A percentile compares a stretch with the other conserved stretches of the same genome.
Evolutionary conservation across 2,329 filamentous ascomycete species (phyloP).

Genomic region (Myrmaecium sp.): DNA sequence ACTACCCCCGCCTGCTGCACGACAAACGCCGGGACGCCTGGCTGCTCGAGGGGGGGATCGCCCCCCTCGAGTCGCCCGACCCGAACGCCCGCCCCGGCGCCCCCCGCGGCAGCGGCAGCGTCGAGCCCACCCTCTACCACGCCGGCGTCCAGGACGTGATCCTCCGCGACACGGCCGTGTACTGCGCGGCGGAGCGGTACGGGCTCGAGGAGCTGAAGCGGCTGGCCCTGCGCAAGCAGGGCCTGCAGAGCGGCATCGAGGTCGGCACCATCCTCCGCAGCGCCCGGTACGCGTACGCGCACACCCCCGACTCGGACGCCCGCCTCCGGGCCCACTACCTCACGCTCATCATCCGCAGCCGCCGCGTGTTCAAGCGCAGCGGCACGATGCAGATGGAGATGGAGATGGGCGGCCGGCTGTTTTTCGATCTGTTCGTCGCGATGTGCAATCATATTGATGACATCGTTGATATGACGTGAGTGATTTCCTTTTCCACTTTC

Average conservation of each 20-base stretch:
- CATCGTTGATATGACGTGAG: slow-evolving; percentile 61
- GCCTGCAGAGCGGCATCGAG: slow-evolving; percentile 80
- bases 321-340: slow-evolving; percentile 92
- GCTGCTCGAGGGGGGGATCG: slow-evolving; percentile 62
- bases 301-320: slow-evolving; percentile 86
- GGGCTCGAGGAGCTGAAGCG: slow-evolving; percentile 84
- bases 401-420: slow-evolving; percentile 85
- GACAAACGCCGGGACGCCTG: slow-evolving; percentile 75
- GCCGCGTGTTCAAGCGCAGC: slow-evolving; percentile 94
- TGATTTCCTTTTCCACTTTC: slow-evolving; percentile 3
- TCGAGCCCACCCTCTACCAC: slow-evolving; percentile 65
- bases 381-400: slow-evolving; percentile 98
- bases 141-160: slow-evolving; percentile 57
- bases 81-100: slow-evolving; percentile 37
- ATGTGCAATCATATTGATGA: slow-evolving; percentile 98
- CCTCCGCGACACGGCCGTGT: slow-evolving; percentile 84
- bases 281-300: slow-evolving; percentile 86
- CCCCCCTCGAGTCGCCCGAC: slow-evolving; percentile 37
- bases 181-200: slow-evolving; percentile 83
- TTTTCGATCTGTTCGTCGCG: slow-evolving; percentile 95
- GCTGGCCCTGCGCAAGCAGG: slow-evolving; percentile 85
- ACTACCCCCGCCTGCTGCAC: slow-evolving; percentile 76
- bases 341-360: slow-evolving; percentile 90
- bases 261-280: slow-evolving; percentile 81
- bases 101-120: slow-evolving; percentile 24